Percentiles rank a stretch among this genome's conserved stretches.
phyloP scores from a whole-genome alignment of 2,329 filamentous ascomycete species.

The Thelonectria olida region DNA sequence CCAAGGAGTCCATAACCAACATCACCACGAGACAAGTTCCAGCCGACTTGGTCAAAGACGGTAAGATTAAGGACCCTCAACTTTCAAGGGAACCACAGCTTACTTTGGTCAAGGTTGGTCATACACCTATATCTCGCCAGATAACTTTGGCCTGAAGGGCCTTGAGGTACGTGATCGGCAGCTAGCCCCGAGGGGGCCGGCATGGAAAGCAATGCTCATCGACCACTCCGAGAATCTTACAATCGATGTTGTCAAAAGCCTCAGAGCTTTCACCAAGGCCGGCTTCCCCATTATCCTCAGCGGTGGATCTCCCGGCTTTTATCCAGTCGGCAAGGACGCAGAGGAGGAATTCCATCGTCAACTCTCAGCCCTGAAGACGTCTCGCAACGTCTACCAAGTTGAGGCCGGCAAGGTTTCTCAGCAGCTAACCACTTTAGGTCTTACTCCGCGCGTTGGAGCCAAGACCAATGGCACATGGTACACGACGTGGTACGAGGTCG shows the following conservation, averaged over 20 bases:
- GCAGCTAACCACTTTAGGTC: not conserved
- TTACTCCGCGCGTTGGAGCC: not conserved
- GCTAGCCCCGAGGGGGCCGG: not conserved
- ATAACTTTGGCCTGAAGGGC: not conserved
- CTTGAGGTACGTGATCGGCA: not conserved
- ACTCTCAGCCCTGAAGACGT: too few species aligned
- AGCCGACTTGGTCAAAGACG: not conserved
- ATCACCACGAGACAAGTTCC: not conserved
- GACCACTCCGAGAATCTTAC: not conserved
- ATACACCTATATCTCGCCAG: slow-evolving; percentile 1
- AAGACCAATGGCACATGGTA: slow-evolving; percentile 11
- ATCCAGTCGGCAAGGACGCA: not conserved
- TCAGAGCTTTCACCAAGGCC: not conserved
- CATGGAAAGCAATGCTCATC: not conserved
- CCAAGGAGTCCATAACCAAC: not conserved
- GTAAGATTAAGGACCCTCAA: too few species aligned
- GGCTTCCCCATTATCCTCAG: slow-evolving; percentile 6
- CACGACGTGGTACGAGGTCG: not conserved
- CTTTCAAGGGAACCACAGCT: too few species aligned
- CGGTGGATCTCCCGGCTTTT: not conserved
- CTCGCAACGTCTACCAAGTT: too few species aligned
- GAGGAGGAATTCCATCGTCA: too few species aligned
- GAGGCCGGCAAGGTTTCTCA: too few species aligned
- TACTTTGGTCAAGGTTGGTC: too few species aligned
- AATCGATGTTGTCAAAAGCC: not conserved